These are phyloP conservation scores for Opeltia flavorubescens DNA, from an alignment of 495 filamentous ascomycete genomes.

Conservation along the genomic window DNA sequence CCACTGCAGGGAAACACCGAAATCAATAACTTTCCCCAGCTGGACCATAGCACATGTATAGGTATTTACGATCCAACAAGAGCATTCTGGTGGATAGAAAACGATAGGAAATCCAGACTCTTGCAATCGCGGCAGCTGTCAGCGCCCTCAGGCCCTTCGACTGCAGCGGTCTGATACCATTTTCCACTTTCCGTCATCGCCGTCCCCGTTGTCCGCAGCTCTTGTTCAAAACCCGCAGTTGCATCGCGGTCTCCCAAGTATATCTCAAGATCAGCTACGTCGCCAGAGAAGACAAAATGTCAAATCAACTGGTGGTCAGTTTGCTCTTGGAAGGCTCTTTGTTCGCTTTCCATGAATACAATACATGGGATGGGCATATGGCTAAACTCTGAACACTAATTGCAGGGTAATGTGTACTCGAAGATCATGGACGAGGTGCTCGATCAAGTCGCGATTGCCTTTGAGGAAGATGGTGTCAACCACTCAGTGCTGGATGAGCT, in stretches of 20 bases:
- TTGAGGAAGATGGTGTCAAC: slow-evolving; percentile 91
- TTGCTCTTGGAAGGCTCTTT: slow-evolving; percentile 14
- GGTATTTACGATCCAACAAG: too few species aligned
- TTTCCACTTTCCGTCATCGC: background rate
- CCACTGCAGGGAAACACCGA: background rate
- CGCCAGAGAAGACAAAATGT: slow-evolving; percentile 27
- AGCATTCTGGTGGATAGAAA: background rate
- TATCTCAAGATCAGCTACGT: background rate
- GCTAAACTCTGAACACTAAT: slow-evolving; percentile 12
- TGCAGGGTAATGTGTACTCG: slow-evolving; percentile 68
- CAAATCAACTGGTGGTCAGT: slow-evolving; percentile 54
- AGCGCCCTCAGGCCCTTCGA: too few species aligned
- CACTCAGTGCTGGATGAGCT: slow-evolving; percentile 72
- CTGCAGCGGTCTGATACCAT: background rate
- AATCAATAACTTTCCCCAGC: background rate
- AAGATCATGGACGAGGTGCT: slow-evolving; percentile 87
- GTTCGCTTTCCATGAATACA: background rate
- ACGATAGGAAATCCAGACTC: background rate
- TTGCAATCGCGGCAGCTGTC: background rate
- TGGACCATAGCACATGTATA: too few species aligned
- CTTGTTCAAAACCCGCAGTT: background rate
- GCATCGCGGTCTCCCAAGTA: background rate
- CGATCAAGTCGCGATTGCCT: slow-evolving; percentile 75
- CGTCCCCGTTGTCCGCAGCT: background rate
- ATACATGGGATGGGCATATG: background rate